Base-by-base conservation (phyloP, 495 filamentous ascomycete species). In the Penicillium paxilli region DNA sequence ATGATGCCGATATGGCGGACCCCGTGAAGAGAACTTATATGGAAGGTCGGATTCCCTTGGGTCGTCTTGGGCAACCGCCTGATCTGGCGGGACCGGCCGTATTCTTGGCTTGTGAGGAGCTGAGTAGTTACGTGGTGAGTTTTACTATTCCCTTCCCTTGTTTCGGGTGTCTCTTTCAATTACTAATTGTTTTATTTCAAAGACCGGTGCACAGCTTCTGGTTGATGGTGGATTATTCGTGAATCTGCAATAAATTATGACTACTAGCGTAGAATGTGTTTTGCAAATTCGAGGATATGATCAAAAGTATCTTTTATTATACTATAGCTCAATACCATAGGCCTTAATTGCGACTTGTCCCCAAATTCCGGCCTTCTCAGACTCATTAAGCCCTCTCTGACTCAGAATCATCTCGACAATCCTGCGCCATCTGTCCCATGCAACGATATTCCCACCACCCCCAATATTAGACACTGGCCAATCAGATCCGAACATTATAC, bases 401-500 rank as follows among this genome's bases (percentile, higher is more conserved):
- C 81, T 76, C 64, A 89, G 80, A 23, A 88, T 65, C 49, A 69
- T 71, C 52, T 87, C 81, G 4, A 79, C 74, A 0, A 75, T 51
- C 2, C 42, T 50, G 37, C 45, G 60, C 77, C 83, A 85, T 26
- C 69, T 63, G 11, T 59, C 55, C 83, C 83, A 85, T 19, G 75
- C 67, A 5, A 67, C 62, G n/a, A 74, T 67, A 51, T 75, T 75
- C 1, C 74, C 73, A 25, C 82, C 84, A 3, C 85, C 83, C 3
- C 81, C 80, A 17, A 89, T 62, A 55, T 87, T 89, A 71, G 91
- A 93, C 4, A 96, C 87, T 2, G 90, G 92, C 92, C 91, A 96
- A 65, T 96, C 90, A 44, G 86, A 90, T 4, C 86, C 92, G 67
- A 91, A 96, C 85, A 96, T 91, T 50, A 92, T 78, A 44, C 89